Conservation (phyloP, 352 stramenopile genomes). For the Phytophthora colocasiae region DNA sequence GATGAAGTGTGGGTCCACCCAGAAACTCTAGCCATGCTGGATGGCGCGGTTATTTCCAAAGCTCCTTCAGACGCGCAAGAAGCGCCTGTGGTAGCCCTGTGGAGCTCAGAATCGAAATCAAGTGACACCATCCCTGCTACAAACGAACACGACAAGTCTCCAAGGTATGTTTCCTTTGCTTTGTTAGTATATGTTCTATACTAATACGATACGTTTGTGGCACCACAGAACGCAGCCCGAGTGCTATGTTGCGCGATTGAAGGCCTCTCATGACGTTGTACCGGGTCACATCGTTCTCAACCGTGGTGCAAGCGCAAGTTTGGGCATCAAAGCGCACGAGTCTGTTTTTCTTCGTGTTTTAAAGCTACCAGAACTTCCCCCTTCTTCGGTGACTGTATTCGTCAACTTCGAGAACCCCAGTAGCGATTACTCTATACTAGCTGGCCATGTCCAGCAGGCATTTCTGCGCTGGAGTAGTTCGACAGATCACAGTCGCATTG, state of each 20-base stretch:
- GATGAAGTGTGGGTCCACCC: constrained; percentile 80
- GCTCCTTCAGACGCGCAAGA: constrained; percentile 42
- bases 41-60: constrained; percentile 52
- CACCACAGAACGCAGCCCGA: constrained; percentile 17
- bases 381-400: constrained; percentile 38
- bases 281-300: constrained; percentile 52
- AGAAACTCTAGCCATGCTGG: constrained; percentile 61
- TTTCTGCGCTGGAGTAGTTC: constrained; percentile 44
- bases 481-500: constrained; percentile 21
- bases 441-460: constrained; percentile 33
- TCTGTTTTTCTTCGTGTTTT: constrained; percentile 59
- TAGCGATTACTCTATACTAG: constrained; percentile 3
- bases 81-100: constrained; percentile 49
- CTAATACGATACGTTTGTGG: background rate
- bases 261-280: constrained; percentile 44
- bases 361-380: constrained; percentile 51
- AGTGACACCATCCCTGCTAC: constrained; percentile 6
- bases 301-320: constrained; percentile 13
- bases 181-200: constrained; percentile 8
- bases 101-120: constrained; percentile 28
- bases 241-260: constrained; percentile 51
- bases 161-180: constrained; percentile 15
- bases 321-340: constrained; percentile 29
- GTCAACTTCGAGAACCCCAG: constrained; percentile 20
- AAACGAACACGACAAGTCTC: constrained; percentile 16